phyloP scores from a whole-genome alignment of 345 rosid genomes.

The Citrus hindsii region DNA sequence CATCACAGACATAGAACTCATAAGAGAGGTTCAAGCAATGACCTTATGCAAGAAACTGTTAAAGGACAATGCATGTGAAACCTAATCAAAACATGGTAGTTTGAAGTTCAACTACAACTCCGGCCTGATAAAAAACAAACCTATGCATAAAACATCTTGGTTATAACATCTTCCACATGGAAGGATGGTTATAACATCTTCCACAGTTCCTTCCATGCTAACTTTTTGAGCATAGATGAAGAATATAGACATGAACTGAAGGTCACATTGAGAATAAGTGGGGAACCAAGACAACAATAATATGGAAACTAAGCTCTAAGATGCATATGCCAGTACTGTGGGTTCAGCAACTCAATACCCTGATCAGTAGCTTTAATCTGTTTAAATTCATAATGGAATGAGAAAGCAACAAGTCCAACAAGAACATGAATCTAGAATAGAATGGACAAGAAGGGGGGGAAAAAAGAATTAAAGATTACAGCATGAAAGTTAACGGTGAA shows the following conservation, averaged over 20 bases:
- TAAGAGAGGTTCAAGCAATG: constrained; percentile 12
- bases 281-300: neutral
- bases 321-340: neutral
- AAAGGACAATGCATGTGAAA: neutral
- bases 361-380: neutral
- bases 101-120: neutral
- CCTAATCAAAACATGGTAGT: neutral
- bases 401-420: neutral
- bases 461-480: neutral
- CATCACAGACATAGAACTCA: constrained; percentile 17
- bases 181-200: neutral
- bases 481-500: neutral
- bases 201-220: neutral
- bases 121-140: neutral
- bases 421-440: neutral
- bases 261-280: neutral
- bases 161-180: neutral
- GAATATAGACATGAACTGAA: neutral
- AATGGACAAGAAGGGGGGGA: neutral
- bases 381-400: neutral
- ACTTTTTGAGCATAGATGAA: neutral
- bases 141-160: neutral
- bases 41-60: neutral
- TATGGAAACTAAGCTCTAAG: neutral
- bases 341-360: neutral